Percentiles rank a stretch among this genome's conserved stretches.
Evolutionary conservation across 1,284 basidiomycete species (phyloP).

Genomic region (Puccinia polysora): DNA sequence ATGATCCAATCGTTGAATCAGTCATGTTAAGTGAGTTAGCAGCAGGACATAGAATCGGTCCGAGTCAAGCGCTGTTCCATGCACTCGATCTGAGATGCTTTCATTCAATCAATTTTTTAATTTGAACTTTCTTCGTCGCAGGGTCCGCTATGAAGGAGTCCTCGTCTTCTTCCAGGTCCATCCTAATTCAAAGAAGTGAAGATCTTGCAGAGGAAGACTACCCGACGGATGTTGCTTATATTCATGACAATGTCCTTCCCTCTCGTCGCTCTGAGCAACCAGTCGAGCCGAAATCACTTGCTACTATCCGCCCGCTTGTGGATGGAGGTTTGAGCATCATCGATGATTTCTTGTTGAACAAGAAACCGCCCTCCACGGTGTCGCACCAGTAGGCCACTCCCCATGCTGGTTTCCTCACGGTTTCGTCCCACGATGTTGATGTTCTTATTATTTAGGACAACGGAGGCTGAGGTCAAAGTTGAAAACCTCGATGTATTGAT

Average conservation of each 20-base stretch:
- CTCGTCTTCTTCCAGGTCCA: not conserved
- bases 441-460: not conserved
- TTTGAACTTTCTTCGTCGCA: not conserved
- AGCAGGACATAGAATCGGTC: not conserved
- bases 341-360: constrained; percentile 30
- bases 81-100: too few species aligned
- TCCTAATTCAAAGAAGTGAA: constrained; percentile 34
- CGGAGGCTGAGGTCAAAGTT: constrained; percentile 50
- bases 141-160: constrained; percentile 41
- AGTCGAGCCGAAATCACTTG: not conserved
- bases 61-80: not conserved
- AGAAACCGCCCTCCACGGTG: constrained; percentile 1
- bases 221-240: constrained; percentile 26
- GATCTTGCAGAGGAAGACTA: constrained; percentile 40
- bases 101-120: not conserved
- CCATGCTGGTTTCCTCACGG: not conserved
- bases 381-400: constrained; percentile 22
- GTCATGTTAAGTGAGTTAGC: constrained; percentile 28
- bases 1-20: constrained; percentile 15
- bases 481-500: constrained; percentile 64
- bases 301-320: constrained; percentile 16
- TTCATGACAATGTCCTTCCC: not conserved
- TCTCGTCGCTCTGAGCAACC: not conserved
- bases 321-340: constrained; percentile 21
- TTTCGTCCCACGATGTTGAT: not conserved